Conservation (phyloP, 306 rosid genomes). For the Cucurbita moschata region DNA sequence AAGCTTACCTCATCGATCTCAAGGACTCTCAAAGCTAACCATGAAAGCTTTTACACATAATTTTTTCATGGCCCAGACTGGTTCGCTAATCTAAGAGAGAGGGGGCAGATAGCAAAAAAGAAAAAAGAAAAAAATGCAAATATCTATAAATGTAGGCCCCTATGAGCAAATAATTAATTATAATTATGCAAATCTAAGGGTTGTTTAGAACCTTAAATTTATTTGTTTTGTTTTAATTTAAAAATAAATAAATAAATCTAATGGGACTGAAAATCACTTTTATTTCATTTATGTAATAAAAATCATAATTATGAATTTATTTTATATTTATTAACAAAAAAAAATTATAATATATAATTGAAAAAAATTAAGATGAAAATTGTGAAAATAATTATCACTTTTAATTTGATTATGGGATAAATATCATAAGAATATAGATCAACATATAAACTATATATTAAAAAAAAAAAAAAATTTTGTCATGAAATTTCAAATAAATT, state of each 20-base stretch:
- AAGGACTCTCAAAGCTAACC: not conserved
- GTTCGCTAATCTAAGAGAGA: not conserved
- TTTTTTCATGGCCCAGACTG: not conserved
- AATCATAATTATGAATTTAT: not conserved
- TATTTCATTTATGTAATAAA: not conserved
- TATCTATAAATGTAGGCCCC: not conserved
- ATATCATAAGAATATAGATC: no score
- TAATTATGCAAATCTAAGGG: not conserved
- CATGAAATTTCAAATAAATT: no score
- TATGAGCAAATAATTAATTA: not conserved
- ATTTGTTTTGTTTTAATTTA: not conserved
- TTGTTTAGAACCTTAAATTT: not conserved
- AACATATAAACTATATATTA: no score
- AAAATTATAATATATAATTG: no score
- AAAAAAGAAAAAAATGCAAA: not conserved
- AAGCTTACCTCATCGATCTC: not conserved
- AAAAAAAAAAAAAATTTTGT: no score
- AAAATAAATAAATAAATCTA: not conserved
- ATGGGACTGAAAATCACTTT: not conserved
- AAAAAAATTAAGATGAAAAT: no score
- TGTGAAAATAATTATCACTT: no score
- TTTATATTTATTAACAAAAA: not conserved
- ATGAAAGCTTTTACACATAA: not conserved
- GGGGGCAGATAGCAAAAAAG: no score
- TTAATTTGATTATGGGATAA: no score